Conservation (phyloP, 805 yeast genomes). For the Grigorovia transvaalensis region DNA sequence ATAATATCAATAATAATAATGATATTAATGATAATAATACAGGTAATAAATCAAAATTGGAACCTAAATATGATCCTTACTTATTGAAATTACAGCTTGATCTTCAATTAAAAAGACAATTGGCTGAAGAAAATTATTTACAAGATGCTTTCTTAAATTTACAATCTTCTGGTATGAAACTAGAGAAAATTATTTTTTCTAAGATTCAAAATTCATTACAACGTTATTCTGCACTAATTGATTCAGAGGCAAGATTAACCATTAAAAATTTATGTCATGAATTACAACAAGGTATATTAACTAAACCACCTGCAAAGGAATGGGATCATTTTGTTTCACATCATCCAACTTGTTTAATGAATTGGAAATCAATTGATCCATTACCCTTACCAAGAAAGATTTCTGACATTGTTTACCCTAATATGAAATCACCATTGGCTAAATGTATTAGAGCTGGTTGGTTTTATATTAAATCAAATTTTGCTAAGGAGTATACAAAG, state of each 20-base stretch:
- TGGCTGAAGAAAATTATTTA: conserved; percentile 50
- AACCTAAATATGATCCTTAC: conserved; percentile 48
- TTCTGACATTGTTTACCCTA: conserved; percentile 44
- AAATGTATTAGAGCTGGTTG: conserved; percentile 50
- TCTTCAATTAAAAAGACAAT: conserved; percentile 53
- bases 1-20: conserved; percentile 12
- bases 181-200: conserved; percentile 51
- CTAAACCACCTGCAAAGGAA: conserved; percentile 50
- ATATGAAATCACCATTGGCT: conserved; percentile 39
- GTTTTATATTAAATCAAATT: conserved; percentile 50
- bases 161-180: conserved; percentile 54
- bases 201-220: conserved; percentile 51
- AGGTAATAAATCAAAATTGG: conserved; percentile 22
- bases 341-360: conserved; percentile 32
- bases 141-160: conserved; percentile 56
- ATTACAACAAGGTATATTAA: conserved; percentile 35
- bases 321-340: conserved; percentile 57
- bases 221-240: conserved; percentile 41
- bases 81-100: conserved; percentile 51
- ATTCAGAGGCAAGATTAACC: conserved; percentile 43
- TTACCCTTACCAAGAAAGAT: conserved; percentile 37
- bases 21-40: not conserved
- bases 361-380: conserved; percentile 31
- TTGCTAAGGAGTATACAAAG: conserved; percentile 51
- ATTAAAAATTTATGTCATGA: conserved; percentile 42